These are phyloP conservation scores for Hemileccinum impolitum DNA, from an alignment of 768 basidiomycete species.

Conservation along the genomic window DNA sequence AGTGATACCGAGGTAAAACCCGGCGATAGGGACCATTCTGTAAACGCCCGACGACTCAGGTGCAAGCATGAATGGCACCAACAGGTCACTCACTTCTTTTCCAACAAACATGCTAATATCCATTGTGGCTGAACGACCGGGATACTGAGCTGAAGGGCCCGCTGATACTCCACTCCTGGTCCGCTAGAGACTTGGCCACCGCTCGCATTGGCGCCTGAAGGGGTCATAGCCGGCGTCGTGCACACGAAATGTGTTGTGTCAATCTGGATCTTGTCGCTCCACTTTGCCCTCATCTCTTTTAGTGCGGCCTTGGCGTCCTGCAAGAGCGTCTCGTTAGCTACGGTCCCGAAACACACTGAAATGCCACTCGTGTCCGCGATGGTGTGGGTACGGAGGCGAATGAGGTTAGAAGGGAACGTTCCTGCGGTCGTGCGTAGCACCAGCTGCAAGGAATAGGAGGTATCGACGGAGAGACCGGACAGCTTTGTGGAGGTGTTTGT, in stretches of 20 bases:
- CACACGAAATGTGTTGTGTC: constrained; percentile 99
- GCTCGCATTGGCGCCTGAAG: constrained; percentile 51
- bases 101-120: constrained; percentile 84
- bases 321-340: constrained; percentile 71
- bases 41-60: not conserved
- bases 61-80: not conserved
- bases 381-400: constrained; percentile 86
- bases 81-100: constrained; percentile 63
- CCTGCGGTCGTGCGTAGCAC: constrained; percentile 91
- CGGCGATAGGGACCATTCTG: constrained; percentile 85
- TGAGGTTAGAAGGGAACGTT: constrained; percentile 79
- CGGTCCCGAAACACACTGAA: constrained; percentile 90
- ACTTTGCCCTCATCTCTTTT: constrained; percentile 82
- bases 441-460: constrained; percentile 93
- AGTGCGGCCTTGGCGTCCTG: constrained; percentile 82
- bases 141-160: constrained; percentile 90
- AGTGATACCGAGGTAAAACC: constrained; percentile 77
- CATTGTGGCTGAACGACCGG: constrained; percentile 95
- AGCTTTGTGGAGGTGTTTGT: constrained; percentile 87
- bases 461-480: constrained; percentile 74
- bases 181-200: constrained; percentile 49
- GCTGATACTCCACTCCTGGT: constrained; percentile 89
- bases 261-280: constrained; percentile 92
- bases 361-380: constrained; percentile 96
- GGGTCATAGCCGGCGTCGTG: constrained; percentile 77